Percentiles rank a stretch among this genome's conserved stretches.
Conservation (phyloP, 2,329 filamentous ascomycete species). For the Microdochium nivale region DNA sequence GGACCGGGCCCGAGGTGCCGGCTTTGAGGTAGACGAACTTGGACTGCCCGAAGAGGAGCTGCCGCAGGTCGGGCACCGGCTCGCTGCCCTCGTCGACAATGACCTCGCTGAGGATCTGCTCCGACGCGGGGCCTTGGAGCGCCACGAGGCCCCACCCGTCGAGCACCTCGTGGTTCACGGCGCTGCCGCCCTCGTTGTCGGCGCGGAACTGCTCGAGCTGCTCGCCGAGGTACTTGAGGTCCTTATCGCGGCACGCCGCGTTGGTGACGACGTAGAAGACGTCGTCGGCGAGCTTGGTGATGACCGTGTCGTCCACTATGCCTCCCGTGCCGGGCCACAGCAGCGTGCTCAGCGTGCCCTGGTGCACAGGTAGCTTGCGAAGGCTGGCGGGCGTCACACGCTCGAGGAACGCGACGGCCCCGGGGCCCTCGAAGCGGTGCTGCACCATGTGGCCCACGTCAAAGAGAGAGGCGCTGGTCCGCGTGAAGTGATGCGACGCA, state of each 20-base stretch:
- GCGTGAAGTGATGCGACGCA: slow-evolving; percentile 85
- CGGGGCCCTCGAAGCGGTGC: slow-evolving; percentile 74
- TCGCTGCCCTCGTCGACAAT: slow-evolving; percentile 41
- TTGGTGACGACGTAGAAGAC: slow-evolving; percentile 93
- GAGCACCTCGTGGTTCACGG: slow-evolving; percentile 62
- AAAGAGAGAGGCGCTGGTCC: slow-evolving; percentile 81
- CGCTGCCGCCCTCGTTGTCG: slow-evolving; percentile 37
- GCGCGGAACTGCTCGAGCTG: slow-evolving; percentile 56
- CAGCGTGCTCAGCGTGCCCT: slow-evolving; percentile 76
- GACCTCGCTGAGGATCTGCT: slow-evolving; percentile 56
- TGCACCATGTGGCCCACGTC: slow-evolving; percentile 97
- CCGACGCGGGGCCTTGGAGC: slow-evolving; percentile 76
- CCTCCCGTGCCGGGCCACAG: slow-evolving; percentile 74
- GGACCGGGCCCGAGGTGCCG: slow-evolving; percentile 44
- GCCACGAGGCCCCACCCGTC: slow-evolving; percentile 73
- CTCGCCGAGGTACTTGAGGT: slow-evolving; percentile 64
- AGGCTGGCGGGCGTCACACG: slow-evolving; percentile 73
- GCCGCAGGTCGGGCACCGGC: slow-evolving; percentile 41
- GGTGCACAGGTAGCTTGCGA: slow-evolving; percentile 52
- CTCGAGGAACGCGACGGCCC: slow-evolving; percentile 74
- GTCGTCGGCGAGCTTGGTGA: slow-evolving; percentile 68
- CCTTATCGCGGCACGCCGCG: slow-evolving; percentile 84
- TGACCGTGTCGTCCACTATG: slow-evolving; percentile 89
- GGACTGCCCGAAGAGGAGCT: slow-evolving; percentile 76
- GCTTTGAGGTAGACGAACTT: slow-evolving; percentile 58